A percentile compares a stretch with the other conserved stretches of the same genome.
Evolutionary conservation across 352 stramenopile genomes (phyloP).

Genomic region (Lagenidium giganteum): DNA sequence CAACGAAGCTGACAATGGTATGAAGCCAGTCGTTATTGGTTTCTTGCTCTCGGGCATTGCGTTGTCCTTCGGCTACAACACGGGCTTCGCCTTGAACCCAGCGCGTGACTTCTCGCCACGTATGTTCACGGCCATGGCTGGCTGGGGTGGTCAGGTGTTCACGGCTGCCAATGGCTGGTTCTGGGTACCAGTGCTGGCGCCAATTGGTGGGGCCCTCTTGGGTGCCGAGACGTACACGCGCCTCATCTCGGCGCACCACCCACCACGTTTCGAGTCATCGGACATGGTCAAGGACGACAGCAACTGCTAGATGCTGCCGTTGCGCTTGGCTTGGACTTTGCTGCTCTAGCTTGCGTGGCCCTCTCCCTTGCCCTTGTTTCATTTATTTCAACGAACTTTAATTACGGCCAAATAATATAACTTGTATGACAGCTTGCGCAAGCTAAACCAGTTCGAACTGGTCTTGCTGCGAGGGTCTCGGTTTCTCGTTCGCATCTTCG

Average conservation of each 20-base stretch:
- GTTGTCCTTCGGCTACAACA: conserved; percentile 78
- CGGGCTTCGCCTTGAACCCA: conserved; percentile 68
- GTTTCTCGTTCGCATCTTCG: too few species aligned
- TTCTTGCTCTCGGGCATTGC: conserved; percentile 71
- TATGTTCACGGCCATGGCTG: conserved; percentile 53
- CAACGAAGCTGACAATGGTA: conserved; percentile 57
- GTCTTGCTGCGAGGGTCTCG: too few species aligned
- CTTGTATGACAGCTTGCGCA: too few species aligned
- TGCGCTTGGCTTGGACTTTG: too few species aligned
- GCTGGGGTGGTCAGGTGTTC: conserved; percentile 68
- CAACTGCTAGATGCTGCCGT: too few species aligned
- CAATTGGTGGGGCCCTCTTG: conserved; percentile 58
- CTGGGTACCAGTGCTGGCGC: conserved; percentile 66
- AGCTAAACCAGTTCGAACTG: too few species aligned
- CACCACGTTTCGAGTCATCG: conserved; percentile 36
- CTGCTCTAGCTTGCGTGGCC: too few species aligned
- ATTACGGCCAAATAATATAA: too few species aligned
- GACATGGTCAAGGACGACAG: too few species aligned
- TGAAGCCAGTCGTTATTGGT: conserved; percentile 66
- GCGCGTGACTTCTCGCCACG: conserved; percentile 65
- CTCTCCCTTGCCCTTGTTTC: too few species aligned
- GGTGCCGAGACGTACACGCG: conserved; percentile 63
- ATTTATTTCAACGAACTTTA: too few species aligned
- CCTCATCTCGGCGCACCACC: conserved; percentile 60
- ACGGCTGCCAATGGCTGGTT: conserved; percentile 68